phyloP scores from a whole-genome alignment of 148 eudicot genomes.

The Limonium bicolor region DNA sequence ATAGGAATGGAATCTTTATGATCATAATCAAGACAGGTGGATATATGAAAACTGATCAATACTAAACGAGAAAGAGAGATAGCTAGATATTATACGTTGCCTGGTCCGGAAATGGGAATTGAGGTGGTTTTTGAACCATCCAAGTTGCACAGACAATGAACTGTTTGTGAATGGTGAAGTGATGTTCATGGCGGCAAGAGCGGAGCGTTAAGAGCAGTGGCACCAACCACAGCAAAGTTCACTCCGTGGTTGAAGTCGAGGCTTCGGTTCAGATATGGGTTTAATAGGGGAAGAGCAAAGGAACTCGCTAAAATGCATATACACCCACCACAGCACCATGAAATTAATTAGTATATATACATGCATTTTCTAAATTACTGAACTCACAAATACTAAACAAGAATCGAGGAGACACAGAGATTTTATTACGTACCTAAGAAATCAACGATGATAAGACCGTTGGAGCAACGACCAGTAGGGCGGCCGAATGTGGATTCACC shows the following conservation, averaged over 20 bases:
- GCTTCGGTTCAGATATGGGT: background rate
- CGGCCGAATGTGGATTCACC: constrained; percentile 3
- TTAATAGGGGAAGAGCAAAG: background rate
- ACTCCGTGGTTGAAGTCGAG: constrained; percentile 1
- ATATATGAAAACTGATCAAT: background rate
- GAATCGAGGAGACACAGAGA: too few species aligned
- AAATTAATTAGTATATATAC: background rate
- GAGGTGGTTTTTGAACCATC: constrained; percentile 2
- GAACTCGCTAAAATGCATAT: background rate
- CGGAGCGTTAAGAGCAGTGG: constrained; percentile 4
- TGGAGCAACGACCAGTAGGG: constrained; percentile 4
- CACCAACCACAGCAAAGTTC: constrained; percentile 5
- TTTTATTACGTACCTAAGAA: background rate
- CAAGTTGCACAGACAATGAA: background rate
- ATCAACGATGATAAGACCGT: constrained; percentile 4
- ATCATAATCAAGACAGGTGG: background rate
- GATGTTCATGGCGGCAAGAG: background rate
- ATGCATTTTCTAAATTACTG: background rate
- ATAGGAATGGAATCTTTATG: background rate
- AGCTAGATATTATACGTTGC: too few species aligned
- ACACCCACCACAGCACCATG: background rate
- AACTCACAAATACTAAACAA: background rate
- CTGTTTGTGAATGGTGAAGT: background rate
- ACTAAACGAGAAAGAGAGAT: background rate
- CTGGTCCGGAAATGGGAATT: background rate